Evolutionary conservation across 106 monocot species (phyloP), one percentile per base, ranked within the genome.

Genomic region (Triglochin maritima): DNA sequence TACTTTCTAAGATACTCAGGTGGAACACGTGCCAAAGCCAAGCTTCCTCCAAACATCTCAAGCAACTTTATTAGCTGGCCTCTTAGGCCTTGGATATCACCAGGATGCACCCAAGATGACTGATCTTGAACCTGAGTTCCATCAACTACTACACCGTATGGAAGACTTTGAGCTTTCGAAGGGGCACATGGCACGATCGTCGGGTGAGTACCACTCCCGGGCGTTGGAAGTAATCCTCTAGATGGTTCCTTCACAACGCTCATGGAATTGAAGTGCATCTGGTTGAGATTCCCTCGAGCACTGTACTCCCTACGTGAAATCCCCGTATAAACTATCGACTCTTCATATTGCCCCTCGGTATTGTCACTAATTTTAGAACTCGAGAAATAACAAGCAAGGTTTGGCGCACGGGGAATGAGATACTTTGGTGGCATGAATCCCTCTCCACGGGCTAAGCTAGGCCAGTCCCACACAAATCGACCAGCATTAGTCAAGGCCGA

Each of bases 381-480:
- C 29, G 29, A 29, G 29, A 29, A 29, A 29, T 29, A 29, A 29
- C 29, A 29, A 0, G 29, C 49, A 65, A 64, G 42, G 17, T 81
- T 74, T 10, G 66, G 63, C 44, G 60, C 80, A 46, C 79, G 71
- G 3, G 76, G 63, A 10, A 70, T 6, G 17, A 44, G 61, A 63
- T 55, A 51, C 61, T 58, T 91, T n/a, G 89, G 82, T 17, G 83
- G 70, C n/a, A 84, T 75, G 79, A 85, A 83, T 67, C 85, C 87
- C 76, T 81, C 88, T 10, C 96, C 96, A 72, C 85, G 85, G 3
- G 86, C 91, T 51, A 96, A 74, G 60, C 85, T 81, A 63, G 83
- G 77, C 96, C 96, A 96, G 56, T 96, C 96, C 96, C 96, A 96
- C 5, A 96, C 85, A 68, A 86, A 96, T 46, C 74, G 65, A 46